Base-by-base conservation (phyloP, 1,139 yeast species). In the Candida smagusa region DNA sequence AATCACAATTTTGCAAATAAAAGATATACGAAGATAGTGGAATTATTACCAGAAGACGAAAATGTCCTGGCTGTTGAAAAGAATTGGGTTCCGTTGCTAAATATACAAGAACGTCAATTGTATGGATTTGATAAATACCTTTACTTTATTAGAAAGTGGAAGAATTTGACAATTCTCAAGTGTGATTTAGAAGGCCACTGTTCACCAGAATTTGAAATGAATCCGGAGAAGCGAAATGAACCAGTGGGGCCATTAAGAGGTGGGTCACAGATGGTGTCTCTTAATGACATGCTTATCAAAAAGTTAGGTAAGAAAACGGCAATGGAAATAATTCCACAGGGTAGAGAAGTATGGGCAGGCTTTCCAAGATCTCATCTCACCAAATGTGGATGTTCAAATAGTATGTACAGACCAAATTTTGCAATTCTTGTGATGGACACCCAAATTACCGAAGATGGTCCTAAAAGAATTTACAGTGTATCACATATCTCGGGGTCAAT, bases 81-180 rank as follows among this genome's bases (percentile, higher is more conserved):
- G 47, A 69, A 69, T 44, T 69, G 75, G 75, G 64, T 72, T 3
- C 74, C 75, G 1, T 58, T 68, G 41, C 41, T 64, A 12, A 59
- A 62, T 41, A 47, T 50, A n/a, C 29, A 31, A 2, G 54, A 51
- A 21, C 52, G 66, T 35, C 35, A 37, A 7, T 38, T 36, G 19
- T 36, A 44, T 33, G 52, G 50, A 23, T 54, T 49, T 42, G 73
- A 68, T 44, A 50, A 52, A 27, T 43, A 43, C 27, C 37, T 68
- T 19, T 49, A 60, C 41, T 56, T 68, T 26, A 56, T 68, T 6
- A 67, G 65, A 45, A 48, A 71, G 28, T 68, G 72, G 71, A 53
- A 63, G 13, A 52, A 58, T 31, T 49, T 69, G 25, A 65, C 65
- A 41, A 49, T 68, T 2, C 49, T 68, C 29, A 60, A 58, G 43